These are phyloP conservation scores for Chlorella ohadii DNA, from an alignment of 139 green algal genomes.

Conservation along the genomic window DNA sequence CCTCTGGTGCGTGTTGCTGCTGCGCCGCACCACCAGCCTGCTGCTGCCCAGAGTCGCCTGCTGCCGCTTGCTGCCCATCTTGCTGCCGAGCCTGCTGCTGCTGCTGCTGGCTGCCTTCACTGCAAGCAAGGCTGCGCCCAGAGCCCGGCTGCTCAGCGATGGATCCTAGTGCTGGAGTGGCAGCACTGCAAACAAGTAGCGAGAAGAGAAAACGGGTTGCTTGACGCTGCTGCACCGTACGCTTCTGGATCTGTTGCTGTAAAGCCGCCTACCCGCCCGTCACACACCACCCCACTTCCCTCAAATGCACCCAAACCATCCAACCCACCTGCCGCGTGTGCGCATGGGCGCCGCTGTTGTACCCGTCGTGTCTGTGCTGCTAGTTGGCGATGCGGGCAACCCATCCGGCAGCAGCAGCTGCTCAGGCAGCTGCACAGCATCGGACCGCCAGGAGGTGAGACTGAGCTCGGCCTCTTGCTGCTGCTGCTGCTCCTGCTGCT, in stretches of 20 bases:
- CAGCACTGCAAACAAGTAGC: neutral
- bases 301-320: no score
- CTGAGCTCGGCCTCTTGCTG: no score
- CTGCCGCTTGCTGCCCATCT: neutral
- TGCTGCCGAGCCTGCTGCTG: neutral
- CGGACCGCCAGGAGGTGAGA: conserved; percentile 12
- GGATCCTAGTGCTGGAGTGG: neutral
- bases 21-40: no score
- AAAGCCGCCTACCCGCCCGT: no score
- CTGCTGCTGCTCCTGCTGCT: neutral
- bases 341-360: neutral
- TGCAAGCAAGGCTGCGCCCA: neutral
- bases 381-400: neutral
- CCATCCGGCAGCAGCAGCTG: neutral
- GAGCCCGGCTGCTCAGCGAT: neutral
- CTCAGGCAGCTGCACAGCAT: conserved; percentile 30
- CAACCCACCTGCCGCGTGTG: neutral
- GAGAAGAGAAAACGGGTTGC: neutral
- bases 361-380: neutral
- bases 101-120: neutral
- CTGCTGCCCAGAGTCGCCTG: no score
- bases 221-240: no score
- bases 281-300: no score
- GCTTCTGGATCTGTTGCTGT: no score
- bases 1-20: neutral